Evolutionary conservation across 176 grass and related monocot species (phyloP).

Genomic region (Alloteropsis semialata): DNA sequence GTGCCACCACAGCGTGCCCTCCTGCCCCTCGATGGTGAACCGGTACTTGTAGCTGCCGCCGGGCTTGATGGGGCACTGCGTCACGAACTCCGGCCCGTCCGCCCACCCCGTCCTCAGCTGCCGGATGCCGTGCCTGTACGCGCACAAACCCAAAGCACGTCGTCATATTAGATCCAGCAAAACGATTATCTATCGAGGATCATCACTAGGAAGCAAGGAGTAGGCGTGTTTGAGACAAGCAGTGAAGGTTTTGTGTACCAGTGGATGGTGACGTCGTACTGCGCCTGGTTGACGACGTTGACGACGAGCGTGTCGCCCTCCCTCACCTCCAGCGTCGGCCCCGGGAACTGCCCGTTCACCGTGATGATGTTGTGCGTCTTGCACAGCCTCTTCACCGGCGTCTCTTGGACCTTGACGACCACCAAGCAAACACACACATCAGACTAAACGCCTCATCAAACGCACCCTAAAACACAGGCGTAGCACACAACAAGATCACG

Average conservation of each 20-base stretch:
- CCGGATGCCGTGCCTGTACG: constrained; percentile 74
- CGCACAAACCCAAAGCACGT: neutral
- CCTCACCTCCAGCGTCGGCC: constrained; percentile 73
- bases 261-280: constrained; percentile 71
- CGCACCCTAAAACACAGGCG: neutral
- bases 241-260: constrained; percentile 42
- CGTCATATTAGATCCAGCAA: too few relatives aligned
- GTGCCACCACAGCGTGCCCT: constrained; percentile 93
- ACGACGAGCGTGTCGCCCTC: constrained; percentile 79
- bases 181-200: too few relatives aligned
- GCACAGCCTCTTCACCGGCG: constrained; percentile 95
- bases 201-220: too few relatives aligned
- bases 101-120: constrained; percentile 77
- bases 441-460: neutral
- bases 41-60: constrained; percentile 73
- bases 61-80: constrained; percentile 75
- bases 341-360: constrained; percentile 79
- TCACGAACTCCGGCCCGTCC: constrained; percentile 77
- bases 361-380: constrained; percentile 65
- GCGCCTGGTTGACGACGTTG: constrained; percentile 59
- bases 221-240: neutral
- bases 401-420: constrained; percentile 57
- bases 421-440: neutral
- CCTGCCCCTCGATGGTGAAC: constrained; percentile 65
- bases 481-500: neutral